Base-by-base conservation (phyloP, 352 stramenopile species). In the Globisporangium solare region DNA sequence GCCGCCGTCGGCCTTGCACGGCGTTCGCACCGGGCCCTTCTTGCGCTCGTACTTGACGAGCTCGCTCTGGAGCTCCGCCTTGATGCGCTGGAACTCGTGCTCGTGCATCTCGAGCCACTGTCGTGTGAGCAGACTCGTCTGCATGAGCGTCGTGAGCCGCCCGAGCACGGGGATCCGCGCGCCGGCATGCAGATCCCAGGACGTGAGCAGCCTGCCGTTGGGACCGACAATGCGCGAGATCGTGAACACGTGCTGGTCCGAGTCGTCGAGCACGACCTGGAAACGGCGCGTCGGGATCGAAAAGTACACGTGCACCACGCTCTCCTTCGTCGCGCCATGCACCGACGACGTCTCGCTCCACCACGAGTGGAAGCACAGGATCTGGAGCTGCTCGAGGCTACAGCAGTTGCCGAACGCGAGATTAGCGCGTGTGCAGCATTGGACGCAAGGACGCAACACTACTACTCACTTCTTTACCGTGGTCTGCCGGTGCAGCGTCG, bases 301-400 rank as follows among this genome's bases (percentile, higher is more conserved):
- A 49, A 89, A 89, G 63, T 87, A 89, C 41, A 89, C 41, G 47
- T 74, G 64, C 14, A 72, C 47, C 17, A 54, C 10, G 45, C 67
- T 68, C 37, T 68, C 66, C 24, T 68, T 76, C 58, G 69, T 66
- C 17, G 47, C 61, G 15, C 74, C 71, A 11, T 70, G 40, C 15
- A 80, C 58, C 0, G 61, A 71, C 6, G 67, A 71, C 27, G 27
- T 35, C 58, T 89, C 74, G 22, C 63, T 86, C 79, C 79, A 89
- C 76, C 76, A 89, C 48, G 74, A 76, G 40, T 81, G 76, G 58
- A 89, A 89, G 43, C 76, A 89, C 58, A 89, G 56, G 51, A 87
- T 83, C 58, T 85, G 70, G 39, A 89, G 68, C 12, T 58, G 47
- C 31, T 68, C 63, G 43, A 89, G 43, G n/a, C 79, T 89, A n/a